These are phyloP conservation scores for Microdochium nivale DNA, from an alignment of 2,329 filamentous ascomycete species.

Conservation along the genomic window DNA sequence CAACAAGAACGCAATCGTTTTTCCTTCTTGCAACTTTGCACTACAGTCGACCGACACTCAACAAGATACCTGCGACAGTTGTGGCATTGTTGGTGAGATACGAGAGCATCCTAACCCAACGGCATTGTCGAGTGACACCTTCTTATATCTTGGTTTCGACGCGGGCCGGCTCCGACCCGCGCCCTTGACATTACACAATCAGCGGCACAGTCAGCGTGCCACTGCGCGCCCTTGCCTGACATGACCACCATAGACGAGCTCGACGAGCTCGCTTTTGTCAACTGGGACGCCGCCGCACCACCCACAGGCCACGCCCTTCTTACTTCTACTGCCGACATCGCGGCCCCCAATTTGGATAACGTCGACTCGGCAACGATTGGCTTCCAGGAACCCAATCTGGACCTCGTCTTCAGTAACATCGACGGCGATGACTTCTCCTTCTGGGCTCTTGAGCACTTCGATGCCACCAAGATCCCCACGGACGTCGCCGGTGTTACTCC, in stretches of 20 bases:
- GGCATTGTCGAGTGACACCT: too few species aligned
- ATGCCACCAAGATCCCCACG: conserved; percentile 30
- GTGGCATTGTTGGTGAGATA: too few species aligned
- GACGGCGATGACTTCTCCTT: conserved; percentile 53
- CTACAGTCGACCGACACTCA: too few species aligned
- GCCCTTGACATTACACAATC: not conserved
- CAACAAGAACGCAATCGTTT: too few species aligned
- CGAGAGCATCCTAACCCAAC: too few species aligned
- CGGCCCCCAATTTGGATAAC: conserved; percentile 9
- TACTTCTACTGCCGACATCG: conserved; percentile 24
- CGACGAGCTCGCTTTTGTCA: conserved; percentile 36
- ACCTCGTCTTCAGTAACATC: conserved; percentile 45
- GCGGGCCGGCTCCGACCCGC: not conserved
- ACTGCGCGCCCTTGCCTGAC: not conserved
- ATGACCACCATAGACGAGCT: conserved; percentile 1
- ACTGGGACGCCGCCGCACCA: conserved; percentile 44
- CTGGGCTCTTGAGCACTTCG: conserved; percentile 50
- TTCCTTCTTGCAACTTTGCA: too few species aligned
- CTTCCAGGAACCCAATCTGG: conserved; percentile 28
- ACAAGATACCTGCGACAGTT: too few species aligned
- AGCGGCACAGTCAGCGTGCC: not conserved
- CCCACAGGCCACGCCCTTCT: conserved; percentile 22
- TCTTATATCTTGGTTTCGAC: not conserved
- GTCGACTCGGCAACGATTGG: conserved; percentile 3
- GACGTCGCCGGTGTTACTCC: conserved; percentile 18